Base-by-base conservation (phyloP, 805 yeast species). In the Saccharomyces cerevisiae region DNA sequence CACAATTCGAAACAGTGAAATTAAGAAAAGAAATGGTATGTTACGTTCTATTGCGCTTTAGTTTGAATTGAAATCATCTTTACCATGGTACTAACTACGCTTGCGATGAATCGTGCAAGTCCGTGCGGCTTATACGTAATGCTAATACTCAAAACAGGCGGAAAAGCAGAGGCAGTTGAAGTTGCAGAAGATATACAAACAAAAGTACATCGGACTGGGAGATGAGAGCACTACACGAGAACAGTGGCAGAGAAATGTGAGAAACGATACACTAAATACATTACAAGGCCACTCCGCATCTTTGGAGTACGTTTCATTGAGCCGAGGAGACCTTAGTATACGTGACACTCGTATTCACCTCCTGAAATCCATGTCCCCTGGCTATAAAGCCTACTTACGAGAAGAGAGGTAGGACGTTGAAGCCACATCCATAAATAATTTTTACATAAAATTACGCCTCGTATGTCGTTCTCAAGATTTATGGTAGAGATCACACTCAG, bases 121-220 rank as follows among this genome's bases (percentile, higher is more conserved):
- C 43, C 43, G 43, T 36, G 43, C 22, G 43, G 43, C 22, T 36
- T 17, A 36, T 3, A 36, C 43, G 11, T 46, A 17, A 17, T 13
- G 11, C 11, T 36, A 17, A 17, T 10, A 17, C 22, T 36, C 22
- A 8, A 17, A 36, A 46, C 50, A 79, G 89, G 84, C 89, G 4
- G 90, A 85, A 60, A 82, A 80, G 68, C 73, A 81, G 24, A 73
- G 85, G 58, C 87, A 83, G 47, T 76, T 76, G 56, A 85, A 80
- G 61, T 73, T 75, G 49, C 83, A 75, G 63, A 81, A 80, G 49
- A 78, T 74, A 31, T 73, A 81, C 51, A 83, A 82, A 61, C 64
- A 81, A 47, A 81, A 84, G 62, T 82, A 86, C 64, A 73, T 85
- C 24, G 96, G 96, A 1, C 68, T 91, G 0, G 97, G 97, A 0